phyloP scores from a whole-genome alignment of 2,329 filamentous ascomycete species.

The Cladosporium sp. region DNA sequence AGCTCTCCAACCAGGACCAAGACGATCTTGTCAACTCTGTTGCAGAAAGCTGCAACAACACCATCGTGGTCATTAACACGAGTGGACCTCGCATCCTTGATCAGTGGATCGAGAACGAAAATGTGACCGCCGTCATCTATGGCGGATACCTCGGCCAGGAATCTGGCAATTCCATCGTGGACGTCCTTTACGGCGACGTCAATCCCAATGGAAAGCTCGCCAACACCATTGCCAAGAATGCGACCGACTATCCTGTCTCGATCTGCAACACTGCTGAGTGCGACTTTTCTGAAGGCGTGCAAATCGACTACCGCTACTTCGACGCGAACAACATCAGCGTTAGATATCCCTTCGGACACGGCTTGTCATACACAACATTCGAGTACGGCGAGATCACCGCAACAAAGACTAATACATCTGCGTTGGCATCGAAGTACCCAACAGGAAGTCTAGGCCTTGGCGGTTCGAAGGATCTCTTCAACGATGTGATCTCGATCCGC shows the following conservation, averaged over 20 bases:
- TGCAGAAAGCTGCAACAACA: conserved; percentile 36
- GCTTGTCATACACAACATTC: conserved; percentile 48
- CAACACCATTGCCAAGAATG: conserved; percentile 36
- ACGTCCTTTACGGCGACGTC: conserved; percentile 36
- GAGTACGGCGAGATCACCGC: conserved; percentile 38
- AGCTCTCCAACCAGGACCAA: conserved; percentile 31
- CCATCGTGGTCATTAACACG: conserved; percentile 37
- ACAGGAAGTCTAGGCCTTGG: neutral
- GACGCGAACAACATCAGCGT: conserved; percentile 45
- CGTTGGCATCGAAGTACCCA: neutral
- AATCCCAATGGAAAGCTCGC: conserved; percentile 35
- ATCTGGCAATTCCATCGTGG: conserved; percentile 33
- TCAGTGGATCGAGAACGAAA: conserved; percentile 35
- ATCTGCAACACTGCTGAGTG: conserved; percentile 43
- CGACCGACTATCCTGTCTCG: conserved; percentile 36
- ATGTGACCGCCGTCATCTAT: conserved; percentile 36
- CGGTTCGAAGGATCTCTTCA: conserved; percentile 59
- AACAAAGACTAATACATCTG: conserved; percentile 34
- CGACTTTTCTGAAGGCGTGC: conserved; percentile 45
- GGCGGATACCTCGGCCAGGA: conserved; percentile 36
- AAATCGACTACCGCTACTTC: conserved; percentile 51
- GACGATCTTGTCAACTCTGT: conserved; percentile 36
- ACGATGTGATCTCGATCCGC: conserved; percentile 58
- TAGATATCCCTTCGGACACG: conserved; percentile 49
- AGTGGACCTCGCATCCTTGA: conserved; percentile 35